Evolutionary conservation across 371 early-diverging fungal genomes (phyloP).

Genomic region (Scutellospora calospora): DNA sequence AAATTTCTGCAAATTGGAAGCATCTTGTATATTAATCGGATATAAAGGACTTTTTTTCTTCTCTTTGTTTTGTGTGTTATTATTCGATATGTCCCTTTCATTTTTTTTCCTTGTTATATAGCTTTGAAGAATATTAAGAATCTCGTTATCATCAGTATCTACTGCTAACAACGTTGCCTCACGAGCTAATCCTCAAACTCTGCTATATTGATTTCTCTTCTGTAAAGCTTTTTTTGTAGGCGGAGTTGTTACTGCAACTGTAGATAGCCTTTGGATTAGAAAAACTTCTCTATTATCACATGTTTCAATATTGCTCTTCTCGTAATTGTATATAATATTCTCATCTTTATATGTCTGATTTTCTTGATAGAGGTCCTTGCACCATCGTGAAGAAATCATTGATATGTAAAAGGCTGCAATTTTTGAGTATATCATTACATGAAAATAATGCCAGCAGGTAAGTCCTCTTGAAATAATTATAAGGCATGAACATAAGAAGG

Average conservation of each 20-base stretch:
- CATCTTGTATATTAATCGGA: too few relatives aligned
- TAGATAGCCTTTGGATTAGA: not conserved
- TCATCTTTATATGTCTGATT: not conserved
- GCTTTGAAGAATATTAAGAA: too few relatives aligned
- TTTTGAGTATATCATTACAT: not conserved
- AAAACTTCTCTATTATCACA: not conserved
- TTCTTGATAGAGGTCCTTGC: not conserved
- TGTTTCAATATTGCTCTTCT: not conserved
- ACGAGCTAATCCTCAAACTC: not conserved
- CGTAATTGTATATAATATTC: not conserved
- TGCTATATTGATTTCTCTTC: not conserved
- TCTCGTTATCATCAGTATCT: too few relatives aligned
- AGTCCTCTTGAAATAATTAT: not conserved
- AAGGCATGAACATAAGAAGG: not conserved
- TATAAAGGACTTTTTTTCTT: too few relatives aligned
- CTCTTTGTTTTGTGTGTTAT: too few relatives aligned
- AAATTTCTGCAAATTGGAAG: too few relatives aligned
- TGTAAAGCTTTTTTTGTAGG: not conserved
- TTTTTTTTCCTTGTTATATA: too few relatives aligned
- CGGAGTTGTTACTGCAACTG: not conserved
- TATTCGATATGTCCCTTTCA: too few relatives aligned
- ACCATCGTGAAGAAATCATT: not conserved
- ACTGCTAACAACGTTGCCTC: too few relatives aligned
- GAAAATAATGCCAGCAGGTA: conserved; percentile 1
- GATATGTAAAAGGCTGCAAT: conserved; percentile 1